phyloP scores from a whole-genome alignment of 495 filamentous ascomycete species.

The Hypoxylon trugodes region DNA sequence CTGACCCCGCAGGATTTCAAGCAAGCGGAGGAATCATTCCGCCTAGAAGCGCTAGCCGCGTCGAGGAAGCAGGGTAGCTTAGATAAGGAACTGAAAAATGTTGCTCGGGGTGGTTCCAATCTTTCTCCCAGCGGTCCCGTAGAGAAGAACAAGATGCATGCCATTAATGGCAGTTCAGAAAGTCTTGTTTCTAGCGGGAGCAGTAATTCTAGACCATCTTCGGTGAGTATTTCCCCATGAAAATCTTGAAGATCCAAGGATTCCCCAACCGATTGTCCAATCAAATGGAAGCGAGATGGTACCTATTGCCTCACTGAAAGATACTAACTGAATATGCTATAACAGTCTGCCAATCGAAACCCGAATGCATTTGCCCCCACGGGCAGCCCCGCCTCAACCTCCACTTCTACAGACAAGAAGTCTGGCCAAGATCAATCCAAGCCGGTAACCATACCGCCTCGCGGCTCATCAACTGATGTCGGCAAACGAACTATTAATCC shows the following conservation, averaged over 20 bases:
- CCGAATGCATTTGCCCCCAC: slow-evolving; percentile 53
- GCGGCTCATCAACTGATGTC: slow-evolving; percentile 74
- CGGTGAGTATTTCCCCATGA: slow-evolving; percentile 50
- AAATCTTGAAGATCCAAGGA: slow-evolving; percentile 3
- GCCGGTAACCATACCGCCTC: slow-evolving; percentile 69
- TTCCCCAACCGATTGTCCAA: slow-evolving; percentile 47
- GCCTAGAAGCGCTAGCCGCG: slow-evolving; percentile 43
- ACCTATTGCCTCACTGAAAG: slow-evolving; percentile 26
- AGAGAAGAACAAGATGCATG: slow-evolving; percentile 41
- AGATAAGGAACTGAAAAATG: slow-evolving; percentile 50
- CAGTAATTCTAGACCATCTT: slow-evolving; percentile 53
- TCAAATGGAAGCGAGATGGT: slow-evolving; percentile 41
- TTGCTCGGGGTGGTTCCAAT: slow-evolving; percentile 25
- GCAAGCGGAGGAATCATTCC: slow-evolving; percentile 50
- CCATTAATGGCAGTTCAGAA: slow-evolving; percentile 53
- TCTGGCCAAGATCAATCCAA: slow-evolving; percentile 63
- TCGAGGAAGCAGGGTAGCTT: slow-evolving; percentile 43
- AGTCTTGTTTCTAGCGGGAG: slow-evolving; percentile 55
- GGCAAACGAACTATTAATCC: slow-evolving; percentile 77
- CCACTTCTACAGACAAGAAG: slow-evolving; percentile 49
- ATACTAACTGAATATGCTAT: slow-evolving; percentile 48
- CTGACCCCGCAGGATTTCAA: slow-evolving; percentile 51
- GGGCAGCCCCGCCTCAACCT: slow-evolving; percentile 57
- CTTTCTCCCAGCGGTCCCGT: slow-evolving; percentile 27
- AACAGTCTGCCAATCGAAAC: slow-evolving; percentile 59